phyloP scores from a whole-genome alignment of 2,329 filamentous ascomycete species.

The Stachybotrys chartarum region DNA sequence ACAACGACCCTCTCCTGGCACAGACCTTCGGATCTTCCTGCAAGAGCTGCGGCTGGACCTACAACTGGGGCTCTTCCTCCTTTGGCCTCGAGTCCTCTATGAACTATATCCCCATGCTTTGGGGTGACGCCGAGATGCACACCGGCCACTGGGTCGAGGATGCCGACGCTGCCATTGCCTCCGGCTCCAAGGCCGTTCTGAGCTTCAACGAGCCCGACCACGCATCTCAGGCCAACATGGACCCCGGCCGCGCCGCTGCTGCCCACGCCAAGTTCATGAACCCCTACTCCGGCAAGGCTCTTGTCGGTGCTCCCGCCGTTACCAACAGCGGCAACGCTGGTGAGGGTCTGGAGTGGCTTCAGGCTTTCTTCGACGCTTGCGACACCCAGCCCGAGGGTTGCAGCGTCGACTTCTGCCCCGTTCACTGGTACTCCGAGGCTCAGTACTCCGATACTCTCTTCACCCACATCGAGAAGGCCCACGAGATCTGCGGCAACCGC shows the following conservation, averaged over 20 bases:
- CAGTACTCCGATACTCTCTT: conserved; percentile 44
- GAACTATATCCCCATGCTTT: conserved; percentile 62
- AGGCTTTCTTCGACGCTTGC: conserved; percentile 45
- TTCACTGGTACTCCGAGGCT: conserved; percentile 56
- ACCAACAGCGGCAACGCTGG: conserved; percentile 46
- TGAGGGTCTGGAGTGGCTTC: conserved; percentile 52
- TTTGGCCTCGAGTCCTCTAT: conserved; percentile 35
- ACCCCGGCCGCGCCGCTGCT: conserved; percentile 41
- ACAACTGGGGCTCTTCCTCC: conserved; percentile 57
- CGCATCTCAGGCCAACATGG: conserved; percentile 50
- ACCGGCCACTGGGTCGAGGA: conserved; percentile 41
- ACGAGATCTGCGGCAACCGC: conserved; percentile 38
- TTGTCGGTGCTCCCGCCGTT: conserved; percentile 53
- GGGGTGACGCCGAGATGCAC: conserved; percentile 40
- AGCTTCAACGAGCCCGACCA: conserved; percentile 69
- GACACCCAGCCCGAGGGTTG: conserved; percentile 31
- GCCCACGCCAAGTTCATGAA: conserved; percentile 48
- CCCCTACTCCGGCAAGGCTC: conserved; percentile 43
- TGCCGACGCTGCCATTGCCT: conserved; percentile 42
- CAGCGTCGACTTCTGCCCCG: conserved; percentile 51
- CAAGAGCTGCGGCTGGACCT: conserved; percentile 49
- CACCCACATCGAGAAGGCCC: conserved; percentile 40
- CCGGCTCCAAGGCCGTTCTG: conserved; percentile 51
- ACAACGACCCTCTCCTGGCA: conserved; percentile 52
- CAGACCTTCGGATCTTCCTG: conserved; percentile 36